These are phyloP conservation scores for Termitomyces sp. DNA, from an alignment of 768 basidiomycete species.

Conservation along the genomic window DNA sequence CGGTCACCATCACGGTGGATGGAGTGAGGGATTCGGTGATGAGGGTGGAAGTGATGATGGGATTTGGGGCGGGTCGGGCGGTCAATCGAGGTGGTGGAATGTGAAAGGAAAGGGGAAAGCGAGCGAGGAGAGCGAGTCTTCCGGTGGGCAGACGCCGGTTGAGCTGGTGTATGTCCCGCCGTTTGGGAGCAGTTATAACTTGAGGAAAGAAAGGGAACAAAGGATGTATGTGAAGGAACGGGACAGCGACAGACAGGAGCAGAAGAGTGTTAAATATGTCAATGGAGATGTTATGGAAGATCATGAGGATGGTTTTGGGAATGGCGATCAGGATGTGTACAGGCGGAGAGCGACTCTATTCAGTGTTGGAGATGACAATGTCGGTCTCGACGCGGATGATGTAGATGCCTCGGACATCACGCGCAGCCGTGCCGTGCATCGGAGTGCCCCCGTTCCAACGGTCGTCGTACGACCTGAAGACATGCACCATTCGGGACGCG, in stretches of 20 bases:
- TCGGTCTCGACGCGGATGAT: constrained; percentile 10
- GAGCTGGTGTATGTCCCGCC: constrained; percentile 72
- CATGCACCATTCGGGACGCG: constrained; percentile 57
- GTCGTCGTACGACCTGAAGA: constrained; percentile 27
- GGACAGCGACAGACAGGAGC: constrained; percentile 12
- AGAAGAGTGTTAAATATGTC: constrained; percentile 3
- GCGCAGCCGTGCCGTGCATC: constrained; percentile 7
- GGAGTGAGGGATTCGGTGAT: constrained; percentile 46
- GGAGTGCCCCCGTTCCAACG: constrained; percentile 17
- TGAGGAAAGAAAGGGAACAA: constrained; percentile 19
- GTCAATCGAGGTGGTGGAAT: constrained; percentile 14
- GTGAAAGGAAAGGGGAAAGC: constrained; percentile 12
- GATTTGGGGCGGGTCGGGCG: constrained; percentile 11
- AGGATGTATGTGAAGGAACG: constrained; percentile 11
- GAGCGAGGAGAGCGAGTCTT: constrained; percentile 20
- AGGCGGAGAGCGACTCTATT: constrained; percentile 12
- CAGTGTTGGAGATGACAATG: constrained; percentile 16
- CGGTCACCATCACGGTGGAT: constrained; percentile 28
- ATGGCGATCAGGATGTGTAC: constrained; percentile 16
- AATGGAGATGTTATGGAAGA: constrained; percentile 18
- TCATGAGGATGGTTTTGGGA: constrained; percentile 19
- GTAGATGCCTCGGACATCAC: constrained; percentile 9
- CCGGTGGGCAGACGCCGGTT: constrained; percentile 44
- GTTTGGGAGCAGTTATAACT: constrained; percentile 31
- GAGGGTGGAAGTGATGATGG: constrained; percentile 33